Evolutionary conservation across 1,139 yeast species (phyloP).

Genomic region (Wickerhamomyces sp.): DNA sequence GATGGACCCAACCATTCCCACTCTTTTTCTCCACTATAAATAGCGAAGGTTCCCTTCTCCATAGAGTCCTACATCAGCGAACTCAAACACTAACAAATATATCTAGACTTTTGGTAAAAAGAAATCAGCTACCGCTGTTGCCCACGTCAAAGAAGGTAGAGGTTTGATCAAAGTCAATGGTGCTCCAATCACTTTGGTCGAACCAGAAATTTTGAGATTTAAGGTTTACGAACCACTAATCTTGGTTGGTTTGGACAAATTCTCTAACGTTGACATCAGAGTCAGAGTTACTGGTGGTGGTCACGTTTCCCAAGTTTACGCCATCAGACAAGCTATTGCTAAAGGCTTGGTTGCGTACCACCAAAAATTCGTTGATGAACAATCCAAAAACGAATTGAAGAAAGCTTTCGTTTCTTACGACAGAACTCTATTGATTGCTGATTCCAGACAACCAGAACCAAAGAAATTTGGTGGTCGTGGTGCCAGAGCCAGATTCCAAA

Average conservation of each 20-base stretch:
- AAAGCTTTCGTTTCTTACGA: constrained; percentile 96
- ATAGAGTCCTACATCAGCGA: too few relatives aligned
- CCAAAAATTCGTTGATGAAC: constrained; percentile 99
- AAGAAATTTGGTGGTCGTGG: constrained; percentile 99
- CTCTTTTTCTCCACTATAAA: too few relatives aligned
- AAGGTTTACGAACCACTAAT: constrained; percentile 99
- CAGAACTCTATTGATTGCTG: constrained; percentile 99
- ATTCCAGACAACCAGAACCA: constrained; percentile 99
- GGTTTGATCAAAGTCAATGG: constrained; percentile 99
- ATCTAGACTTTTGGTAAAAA: constrained; percentile 96
- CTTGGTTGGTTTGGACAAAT: constrained; percentile 97
- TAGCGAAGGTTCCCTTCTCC: too few relatives aligned
- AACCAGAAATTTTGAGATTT: constrained; percentile 99
- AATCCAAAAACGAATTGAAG: constrained; percentile 99
- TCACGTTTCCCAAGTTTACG: constrained; percentile 99
- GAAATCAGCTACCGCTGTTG: constrained; percentile 99
- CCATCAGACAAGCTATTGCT: constrained; percentile 99
- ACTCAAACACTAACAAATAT: too few relatives aligned
- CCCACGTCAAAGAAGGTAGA: constrained; percentile 99
- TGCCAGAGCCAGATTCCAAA: constrained; percentile 99
- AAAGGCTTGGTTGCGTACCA: constrained; percentile 99
- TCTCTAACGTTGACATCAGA: constrained; percentile 97
- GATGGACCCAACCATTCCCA: too few relatives aligned
- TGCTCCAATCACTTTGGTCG: constrained; percentile 97
- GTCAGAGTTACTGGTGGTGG: constrained; percentile 99